Evolutionary conservation across 257 asterid genomes (phyloP).

Genomic region (Fraxinus anomala): DNA sequence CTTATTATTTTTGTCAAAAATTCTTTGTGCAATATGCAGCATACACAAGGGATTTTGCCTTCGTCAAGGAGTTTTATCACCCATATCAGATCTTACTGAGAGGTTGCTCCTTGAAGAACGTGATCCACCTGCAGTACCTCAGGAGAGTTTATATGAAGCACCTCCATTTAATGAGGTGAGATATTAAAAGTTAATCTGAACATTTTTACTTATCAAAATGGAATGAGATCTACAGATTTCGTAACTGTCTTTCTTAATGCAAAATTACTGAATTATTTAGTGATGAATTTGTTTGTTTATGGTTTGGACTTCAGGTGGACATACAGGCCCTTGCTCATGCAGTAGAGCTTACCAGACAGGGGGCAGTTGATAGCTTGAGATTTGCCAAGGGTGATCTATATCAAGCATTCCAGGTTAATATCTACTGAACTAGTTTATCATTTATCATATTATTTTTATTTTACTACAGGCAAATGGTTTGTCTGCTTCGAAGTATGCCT

Average conservation of each 20-base stretch:
- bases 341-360: conserved; percentile 96
- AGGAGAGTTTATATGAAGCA: conserved; percentile 75
- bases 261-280: not conserved
- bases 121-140: conserved; percentile 81
- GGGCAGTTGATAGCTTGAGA: conserved; percentile 95
- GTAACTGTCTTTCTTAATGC: conserved; percentile 4
- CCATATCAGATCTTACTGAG: conserved; percentile 87
- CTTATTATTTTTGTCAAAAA: not conserved
- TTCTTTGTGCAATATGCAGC: conserved; percentile 45
- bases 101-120: conserved; percentile 98
- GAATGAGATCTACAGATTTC: conserved; percentile 16
- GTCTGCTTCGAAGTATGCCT: conserved; percentile 6
- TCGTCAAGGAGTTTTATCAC: conserved; percentile 84
- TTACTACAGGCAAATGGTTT: not conserved
- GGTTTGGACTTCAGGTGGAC: conserved; percentile 65
- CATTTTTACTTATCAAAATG: not conserved
- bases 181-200: conserved; percentile 12
- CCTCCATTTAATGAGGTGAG: conserved; percentile 97
- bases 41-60: conserved; percentile 89
- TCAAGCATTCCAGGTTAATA: conserved; percentile 90
- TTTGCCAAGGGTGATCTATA: conserved; percentile 86
- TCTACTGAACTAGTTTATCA: conserved; percentile 14
- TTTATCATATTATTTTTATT: conserved; percentile 1
- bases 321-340: conserved; percentile 99
- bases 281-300: conserved; percentile 24